Percentiles rank a stretch among this genome's conserved stretches.
Conservation (phyloP, 1,284 basidiomycete species). For the Trametes versicolor region DNA sequence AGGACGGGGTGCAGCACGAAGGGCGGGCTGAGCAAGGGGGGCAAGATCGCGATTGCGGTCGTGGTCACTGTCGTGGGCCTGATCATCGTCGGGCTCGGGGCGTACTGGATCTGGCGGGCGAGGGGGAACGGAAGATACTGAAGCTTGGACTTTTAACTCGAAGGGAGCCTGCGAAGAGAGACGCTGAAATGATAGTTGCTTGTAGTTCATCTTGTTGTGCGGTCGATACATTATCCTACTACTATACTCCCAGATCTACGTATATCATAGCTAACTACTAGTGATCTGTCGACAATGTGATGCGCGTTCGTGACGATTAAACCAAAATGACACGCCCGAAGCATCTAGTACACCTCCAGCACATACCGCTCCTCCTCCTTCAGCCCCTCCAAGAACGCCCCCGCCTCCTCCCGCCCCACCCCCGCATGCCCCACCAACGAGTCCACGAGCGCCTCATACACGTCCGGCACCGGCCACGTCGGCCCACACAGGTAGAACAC, state of each 20-base stretch:
- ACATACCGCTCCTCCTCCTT: conserved; percentile 99
- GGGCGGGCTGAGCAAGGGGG: conserved; percentile 55
- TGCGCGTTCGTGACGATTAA: neutral
- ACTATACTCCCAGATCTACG: conserved; percentile 1
- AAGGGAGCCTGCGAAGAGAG: conserved; percentile 1
- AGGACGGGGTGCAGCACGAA: conserved; percentile 62
- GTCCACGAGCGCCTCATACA: conserved; percentile 90
- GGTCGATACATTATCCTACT: conserved; percentile 3
- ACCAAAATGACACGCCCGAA: neutral
- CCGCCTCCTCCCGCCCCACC: conserved; percentile 74
- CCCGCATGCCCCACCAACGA: conserved; percentile 82
- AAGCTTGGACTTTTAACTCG: neutral
- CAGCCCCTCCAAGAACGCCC: conserved; percentile 86
- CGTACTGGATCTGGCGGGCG: conserved; percentile 51
- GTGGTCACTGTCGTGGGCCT: conserved; percentile 71
- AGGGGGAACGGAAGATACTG: conserved; percentile 19
- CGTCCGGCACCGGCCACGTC: conserved; percentile 98
- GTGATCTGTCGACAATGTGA: neutral
- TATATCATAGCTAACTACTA: neutral
- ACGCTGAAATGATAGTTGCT: neutral
- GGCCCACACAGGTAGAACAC: conserved; percentile 98
- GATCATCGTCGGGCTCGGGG: conserved; percentile 57
- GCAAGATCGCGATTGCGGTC: conserved; percentile 78
- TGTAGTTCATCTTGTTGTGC: conserved; percentile 6
- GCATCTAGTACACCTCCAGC: conserved; percentile 75